Base-by-base conservation (phyloP, 768 basidiomycete genomes). In the Leccinum rimulosum region DNA sequence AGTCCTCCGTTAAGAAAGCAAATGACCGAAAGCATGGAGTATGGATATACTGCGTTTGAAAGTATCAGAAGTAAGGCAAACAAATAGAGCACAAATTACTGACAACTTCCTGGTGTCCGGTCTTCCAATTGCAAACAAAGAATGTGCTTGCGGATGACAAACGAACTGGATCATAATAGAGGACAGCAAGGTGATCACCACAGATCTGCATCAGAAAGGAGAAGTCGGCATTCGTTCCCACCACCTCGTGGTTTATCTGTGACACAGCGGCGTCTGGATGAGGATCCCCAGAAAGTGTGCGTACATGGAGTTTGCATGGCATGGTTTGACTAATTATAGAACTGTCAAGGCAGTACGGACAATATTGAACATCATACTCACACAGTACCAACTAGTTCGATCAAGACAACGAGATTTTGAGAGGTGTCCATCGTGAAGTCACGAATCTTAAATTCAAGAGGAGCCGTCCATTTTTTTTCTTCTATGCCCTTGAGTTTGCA, bases 381-480 rank as follows among this genome's bases (percentile, higher is more conserved):
- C 71, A 51, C 11, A 11, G 9, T 36, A 4, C 62, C 73, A 3
- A 11, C 10, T n/a, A 53, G 19, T 50, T 73, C 70, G n/a, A 78
- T 58, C 5, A 68, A 59, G 22, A 72, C 67, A 9, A 78, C 45
- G 38, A 77, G 67, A 61, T 78, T 62, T 62, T 76, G 73, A 5
- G 74, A 75, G 25, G 60, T 65, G 61, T 77, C 76, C 8, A 76
- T 58, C 10, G 73, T 67, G 40, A 78, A 77, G 54, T 78, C 76
- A n/a, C 65, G 65, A 47, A 74, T 56, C n/a, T 28, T 45, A 35
- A 75, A 64, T 6, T 70, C 69, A 31, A 73, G 59, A 7, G 62
- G 59, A 15, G 64, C 27, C 28, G 66, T 50, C 76, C 77, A 77
- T 28, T 64, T 52, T 36, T 56, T 62, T 35, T 66, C 61, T 14